Percentiles rank a stretch among this genome's conserved stretches.
Evolutionary conservation across 108 stramenopile genomes (phyloP).

Genomic region (Fistulifera solaris): DNA sequence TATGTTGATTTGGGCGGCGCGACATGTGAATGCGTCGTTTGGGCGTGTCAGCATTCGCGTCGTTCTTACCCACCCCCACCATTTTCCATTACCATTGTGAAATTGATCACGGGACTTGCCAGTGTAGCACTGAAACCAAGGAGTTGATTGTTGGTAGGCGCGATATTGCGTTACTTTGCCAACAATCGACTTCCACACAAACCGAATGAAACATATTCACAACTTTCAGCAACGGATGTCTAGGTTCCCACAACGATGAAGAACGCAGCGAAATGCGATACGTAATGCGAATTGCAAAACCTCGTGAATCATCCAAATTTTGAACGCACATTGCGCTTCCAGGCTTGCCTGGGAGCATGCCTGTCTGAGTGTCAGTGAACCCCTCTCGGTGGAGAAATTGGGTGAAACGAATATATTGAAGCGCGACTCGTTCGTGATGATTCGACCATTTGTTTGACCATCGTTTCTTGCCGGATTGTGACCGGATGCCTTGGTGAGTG

Average conservation of each 20-base stretch:
- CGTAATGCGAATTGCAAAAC: constrained; percentile 95
- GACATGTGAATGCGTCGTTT: too few species aligned
- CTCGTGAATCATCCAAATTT: constrained; percentile 93
- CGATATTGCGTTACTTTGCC: neutral
- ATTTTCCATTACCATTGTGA: neutral
- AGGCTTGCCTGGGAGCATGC: constrained; percentile 76
- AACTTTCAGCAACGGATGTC: constrained; percentile 97
- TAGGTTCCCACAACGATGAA: constrained; percentile 98
- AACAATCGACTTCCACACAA: too few species aligned
- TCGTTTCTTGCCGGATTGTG: too few species aligned
- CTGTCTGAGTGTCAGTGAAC: constrained; percentile 84
- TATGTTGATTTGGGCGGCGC: too few species aligned
- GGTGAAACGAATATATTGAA: too few species aligned
- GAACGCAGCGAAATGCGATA: constrained; percentile 99
- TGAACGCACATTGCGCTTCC: constrained; percentile 95
- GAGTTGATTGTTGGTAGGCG: neutral
- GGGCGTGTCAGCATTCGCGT: too few species aligned
- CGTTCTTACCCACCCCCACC: too few species aligned
- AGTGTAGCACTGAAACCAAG: neutral
- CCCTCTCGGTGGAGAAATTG: constrained; percentile 50
- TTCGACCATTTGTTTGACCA: too few species aligned
- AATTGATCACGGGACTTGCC: constrained; percentile 1
- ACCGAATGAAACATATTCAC: constrained; percentile 17
- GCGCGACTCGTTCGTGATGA: too few species aligned
- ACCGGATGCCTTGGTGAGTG: too few species aligned